A percentile compares a stretch with the other conserved stretches of the same genome.
These are phyloP conservation scores for Coemansia sp. DNA, from an alignment of 192 early-diverging fungal genomes.

Conservation along the genomic window DNA sequence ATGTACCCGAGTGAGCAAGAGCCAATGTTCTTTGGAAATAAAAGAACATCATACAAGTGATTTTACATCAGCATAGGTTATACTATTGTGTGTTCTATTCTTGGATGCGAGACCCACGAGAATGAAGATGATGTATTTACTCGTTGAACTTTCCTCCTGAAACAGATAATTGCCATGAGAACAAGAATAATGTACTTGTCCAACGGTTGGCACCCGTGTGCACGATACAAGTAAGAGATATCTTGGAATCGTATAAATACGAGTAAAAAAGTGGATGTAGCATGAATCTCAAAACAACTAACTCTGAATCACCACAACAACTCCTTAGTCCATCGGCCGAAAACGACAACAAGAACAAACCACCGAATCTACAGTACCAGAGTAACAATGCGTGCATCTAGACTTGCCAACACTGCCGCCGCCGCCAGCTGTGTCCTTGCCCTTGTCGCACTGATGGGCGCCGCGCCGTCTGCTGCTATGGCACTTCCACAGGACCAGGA, in stretches of 20 bases:
- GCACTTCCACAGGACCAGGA: not conserved
- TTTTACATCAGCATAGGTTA: not conserved
- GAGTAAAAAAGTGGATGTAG: too few relatives aligned
- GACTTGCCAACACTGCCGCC: not conserved
- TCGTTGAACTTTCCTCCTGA: not conserved
- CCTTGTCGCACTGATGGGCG: not conserved
- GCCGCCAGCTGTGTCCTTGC: not conserved
- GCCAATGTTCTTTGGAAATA: not conserved
- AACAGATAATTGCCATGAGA: not conserved
- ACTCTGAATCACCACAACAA: not conserved
- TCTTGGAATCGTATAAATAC: too few relatives aligned
- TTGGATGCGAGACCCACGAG: not conserved
- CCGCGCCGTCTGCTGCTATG: not conserved
- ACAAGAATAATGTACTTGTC: too few relatives aligned
- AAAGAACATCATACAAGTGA: not conserved
- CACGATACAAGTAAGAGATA: too few relatives aligned
- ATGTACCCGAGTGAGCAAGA: not conserved
- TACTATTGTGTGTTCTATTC: constrained; percentile 4
- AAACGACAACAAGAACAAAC: not conserved
- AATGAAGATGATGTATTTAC: not conserved
- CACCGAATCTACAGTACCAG: not conserved
- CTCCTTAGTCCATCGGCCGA: not conserved
- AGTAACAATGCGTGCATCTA: not conserved
- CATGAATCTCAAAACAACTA: too few relatives aligned
- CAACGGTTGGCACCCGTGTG: too few relatives aligned